Base-by-base conservation (phyloP, 495 filamentous ascomycete genomes). In the Podospora australis region DNA sequence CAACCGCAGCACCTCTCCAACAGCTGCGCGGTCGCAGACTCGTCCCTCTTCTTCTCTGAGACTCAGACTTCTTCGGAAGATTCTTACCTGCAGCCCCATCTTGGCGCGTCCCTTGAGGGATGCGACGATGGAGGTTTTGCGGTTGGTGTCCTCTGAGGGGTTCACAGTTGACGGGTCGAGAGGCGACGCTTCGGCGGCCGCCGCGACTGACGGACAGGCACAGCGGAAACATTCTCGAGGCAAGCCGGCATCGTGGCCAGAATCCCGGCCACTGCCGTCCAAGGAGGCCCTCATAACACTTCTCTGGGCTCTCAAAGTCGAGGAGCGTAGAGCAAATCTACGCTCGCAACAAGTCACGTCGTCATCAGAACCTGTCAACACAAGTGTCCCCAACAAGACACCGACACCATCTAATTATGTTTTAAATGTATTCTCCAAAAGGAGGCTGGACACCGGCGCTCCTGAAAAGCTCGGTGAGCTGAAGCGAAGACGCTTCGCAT, bases 101-200 rank as follows among this genome's bases (percentile, higher is more conserved):
- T 79, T 87, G 86, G 87, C 87, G 87, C 87, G 85, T 86, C 87
- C 84, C 67, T 78, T 86, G 69, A 78, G 77, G 81, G 84, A 87
- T 87, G 87, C 87, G 86, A 90, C 87, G 82, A 80, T 84, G 80
- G 78, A 72, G 79, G 83, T 79, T 78, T 86, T 88, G 87, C 87
- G 76, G 76, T 78, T 71, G 71, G 74, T 68, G 64, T 60, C 57
- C 45, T 70, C 74, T 77, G 67, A 77, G 60, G 68, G 65, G 54
- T 49, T 52, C 56, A 50, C 62, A 52, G 69, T 64, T 48, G 60
- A 62, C 55, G 64, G 55, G 65, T 62, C 62, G 42, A 58, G 52
- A 53, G 51, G 36, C 53, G 69, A 65, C 67, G 56, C 56, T 52
- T 55, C 58, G 58, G 58, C 64, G 60, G 59, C 57, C 41, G 60